These are phyloP conservation scores for Corrigiola litoralis DNA, from an alignment of 179 eudicot genomes.

Conservation along the genomic window DNA sequence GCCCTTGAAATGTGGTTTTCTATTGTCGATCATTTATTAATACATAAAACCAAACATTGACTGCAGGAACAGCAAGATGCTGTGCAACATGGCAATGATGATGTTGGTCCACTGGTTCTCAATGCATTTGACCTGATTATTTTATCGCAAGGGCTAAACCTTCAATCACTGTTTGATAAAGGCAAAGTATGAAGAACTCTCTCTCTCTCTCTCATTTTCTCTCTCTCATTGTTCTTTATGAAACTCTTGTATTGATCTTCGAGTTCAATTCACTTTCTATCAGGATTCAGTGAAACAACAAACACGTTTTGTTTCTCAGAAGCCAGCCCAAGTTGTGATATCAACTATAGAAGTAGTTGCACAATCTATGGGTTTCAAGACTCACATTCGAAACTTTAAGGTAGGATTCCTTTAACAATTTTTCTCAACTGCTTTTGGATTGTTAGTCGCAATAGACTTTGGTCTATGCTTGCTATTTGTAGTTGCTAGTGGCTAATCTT, in stretches of 20 bases:
- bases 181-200: slow-evolving; percentile 47
- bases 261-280: not conserved
- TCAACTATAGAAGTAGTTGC: slow-evolving; percentile 94
- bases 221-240: too few relatives aligned
- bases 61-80: slow-evolving; percentile 59
- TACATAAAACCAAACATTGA: too few relatives aligned
- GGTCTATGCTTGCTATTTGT: not conserved
- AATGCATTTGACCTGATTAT: slow-evolving; percentile 94
- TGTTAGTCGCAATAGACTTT: not conserved
- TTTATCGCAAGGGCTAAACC: slow-evolving; percentile 89
- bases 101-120: slow-evolving; percentile 70
- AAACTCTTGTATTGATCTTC: not conserved
- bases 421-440: not conserved
- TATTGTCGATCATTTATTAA: too few relatives aligned
- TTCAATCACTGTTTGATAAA: slow-evolving; percentile 73
- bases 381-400: slow-evolving; percentile 85
- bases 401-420: slow-evolving; percentile 27
- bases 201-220: not conserved
- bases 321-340: slow-evolving; percentile 79
- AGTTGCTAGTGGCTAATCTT: not conserved
- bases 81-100: slow-evolving; percentile 44
- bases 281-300: slow-evolving; percentile 82
- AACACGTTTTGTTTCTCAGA: slow-evolving; percentile 84
- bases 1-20: too few relatives aligned
- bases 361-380: slow-evolving; percentile 98